Evolutionary conservation across 345 rosid species (phyloP), one percentile per base, ranked within the genome.

Genomic region (Linum lewisii): DNA sequence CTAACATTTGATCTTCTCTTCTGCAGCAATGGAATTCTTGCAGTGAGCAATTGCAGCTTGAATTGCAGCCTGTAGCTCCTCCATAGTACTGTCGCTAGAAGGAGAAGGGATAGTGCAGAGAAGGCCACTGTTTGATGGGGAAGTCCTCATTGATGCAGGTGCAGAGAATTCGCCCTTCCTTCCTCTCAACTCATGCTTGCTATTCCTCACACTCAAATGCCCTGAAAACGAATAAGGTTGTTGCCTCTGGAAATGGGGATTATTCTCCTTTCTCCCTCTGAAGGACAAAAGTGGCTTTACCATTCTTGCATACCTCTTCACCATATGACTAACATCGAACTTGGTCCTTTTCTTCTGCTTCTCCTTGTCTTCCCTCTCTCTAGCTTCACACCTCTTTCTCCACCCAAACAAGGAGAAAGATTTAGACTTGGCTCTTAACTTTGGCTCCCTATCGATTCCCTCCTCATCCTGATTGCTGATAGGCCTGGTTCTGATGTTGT

Each of bases 41-140:
- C 99, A 93, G 69, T 93, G 96, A 68, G 97, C 93, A 73, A 93
- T 89, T 5, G 99, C 99, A 5, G 95, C 95, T 73, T 92, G 98
- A 72, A 92, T 89, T 14, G 98, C 97, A 60, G 93, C 87, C 74
- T 92, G 98, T 73, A 88, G 66, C 79, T 91, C 98, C 63, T 91
- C 98, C 95, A 86, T 84, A 38, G 95, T 91, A 53, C 97, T 84
- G 66, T 83, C 84, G 63, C 79, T 78, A 0, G 82, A 67, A 49
- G 88, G 72, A 60, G 84, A 63, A 58, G 82, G 45, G 44, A 77
- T 50, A 21, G 73, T 60, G 7, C 79, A 63, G 42, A 82, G 88
- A 37, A 72, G 86, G 0, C 98, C 95, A 64, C 92, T 86, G 19
- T 88, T 86, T 8, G 87, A 75, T 37, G 98, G 98, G 54, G 98